Base-by-base conservation (phyloP, 768 basidiomycete species). In the Porphyrellus cyaneotinctus region DNA sequence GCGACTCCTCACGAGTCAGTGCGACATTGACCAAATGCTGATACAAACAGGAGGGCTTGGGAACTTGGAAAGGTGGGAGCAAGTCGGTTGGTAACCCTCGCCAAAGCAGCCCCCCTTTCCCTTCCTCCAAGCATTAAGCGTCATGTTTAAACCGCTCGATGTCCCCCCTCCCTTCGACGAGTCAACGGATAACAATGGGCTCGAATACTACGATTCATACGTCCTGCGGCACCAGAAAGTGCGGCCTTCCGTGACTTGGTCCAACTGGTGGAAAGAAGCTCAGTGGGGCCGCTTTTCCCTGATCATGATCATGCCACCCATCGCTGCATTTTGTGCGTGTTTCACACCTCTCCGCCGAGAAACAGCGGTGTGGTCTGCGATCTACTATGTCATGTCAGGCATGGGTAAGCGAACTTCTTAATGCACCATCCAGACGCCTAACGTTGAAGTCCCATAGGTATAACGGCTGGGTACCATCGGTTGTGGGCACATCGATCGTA, bases 201-300 rank as follows among this genome's bases (percentile, higher is more conserved):
- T 82, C 36, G 85, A 88, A 70, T 87, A 84, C 74, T 87, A 87
- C 64, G 84, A 86, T 67, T 72, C 80, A 36, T 75, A 83, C 67
- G 84, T 81, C 14, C 75, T 88, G 64, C 77, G 75, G 58, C 82
- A 77, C 32, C 73, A 76, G 52, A 83, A 84, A 64, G 65, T 81
- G 9, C 77, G 82, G 6, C 85, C 86, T 11, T 81, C n/a, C n/a
- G n/a, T n/a, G n/a, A n/a, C n/a, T n/a, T n/a, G 75, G 79, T 60
- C 67, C 24, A 87, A 82, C 61, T 70, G 78, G 59, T 66, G 67
- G 64, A 75, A 71, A 36, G 83, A 88, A 61, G 69, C 88, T 58
- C 81, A 86, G 68, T 91, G 83, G 80, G 76, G 88, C 61, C 84
- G 78, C 60, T 77, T 86, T 65, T 59, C 74, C 55, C 80, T 88